These are phyloP conservation scores for Trifolium fragiferum DNA, from an alignment of 306 rosid genomes.

Conservation along the genomic window DNA sequence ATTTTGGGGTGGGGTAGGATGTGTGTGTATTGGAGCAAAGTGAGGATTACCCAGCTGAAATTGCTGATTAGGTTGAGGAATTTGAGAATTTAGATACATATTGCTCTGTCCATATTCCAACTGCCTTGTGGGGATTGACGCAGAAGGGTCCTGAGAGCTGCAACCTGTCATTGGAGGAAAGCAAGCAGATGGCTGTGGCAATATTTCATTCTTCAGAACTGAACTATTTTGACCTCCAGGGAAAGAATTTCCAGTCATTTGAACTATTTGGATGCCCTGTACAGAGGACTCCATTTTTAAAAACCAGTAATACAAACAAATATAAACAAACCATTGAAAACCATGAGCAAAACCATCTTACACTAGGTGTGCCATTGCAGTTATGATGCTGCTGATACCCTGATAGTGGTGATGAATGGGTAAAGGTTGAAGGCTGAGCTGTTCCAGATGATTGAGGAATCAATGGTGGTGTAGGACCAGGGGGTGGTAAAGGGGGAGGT, in stretches of 20 bases:
- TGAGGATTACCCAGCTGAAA: slow-evolving; percentile 73
- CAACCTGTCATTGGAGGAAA: slow-evolving; percentile 66
- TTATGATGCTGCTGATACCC: slow-evolving; percentile 77
- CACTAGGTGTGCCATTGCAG: slow-evolving; percentile 61
- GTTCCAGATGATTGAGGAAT: slow-evolving; percentile 66
- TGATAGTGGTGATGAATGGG: slow-evolving; percentile 74
- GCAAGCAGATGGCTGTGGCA: slow-evolving; percentile 61
- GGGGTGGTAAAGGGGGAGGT: slow-evolving; percentile 65
- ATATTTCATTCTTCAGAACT: slow-evolving; percentile 61
- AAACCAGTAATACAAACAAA: slow-evolving; percentile 24
- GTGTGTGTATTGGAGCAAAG: slow-evolving; percentile 71
- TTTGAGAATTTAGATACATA: slow-evolving; percentile 64
- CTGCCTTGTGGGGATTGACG: slow-evolving; percentile 71
- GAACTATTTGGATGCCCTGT: slow-evolving; percentile 84
- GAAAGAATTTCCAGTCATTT: slow-evolving; percentile 70
- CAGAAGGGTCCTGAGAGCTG: slow-evolving; percentile 76
- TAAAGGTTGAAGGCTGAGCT: slow-evolving; percentile 54
- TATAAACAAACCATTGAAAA: slow-evolving; percentile 13
- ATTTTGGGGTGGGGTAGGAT: slow-evolving; percentile 74
- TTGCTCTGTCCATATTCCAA: slow-evolving; percentile 77
- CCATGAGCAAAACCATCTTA: slow-evolving; percentile 48
- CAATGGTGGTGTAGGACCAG: slow-evolving; percentile 57
- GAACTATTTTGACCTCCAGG: slow-evolving; percentile 65
- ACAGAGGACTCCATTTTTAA: slow-evolving; percentile 31
- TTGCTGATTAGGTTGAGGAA: slow-evolving; percentile 74